phyloP scores from a whole-genome alignment of 1,284 basidiomycete species.

The Moesziomyces sp. region DNA sequence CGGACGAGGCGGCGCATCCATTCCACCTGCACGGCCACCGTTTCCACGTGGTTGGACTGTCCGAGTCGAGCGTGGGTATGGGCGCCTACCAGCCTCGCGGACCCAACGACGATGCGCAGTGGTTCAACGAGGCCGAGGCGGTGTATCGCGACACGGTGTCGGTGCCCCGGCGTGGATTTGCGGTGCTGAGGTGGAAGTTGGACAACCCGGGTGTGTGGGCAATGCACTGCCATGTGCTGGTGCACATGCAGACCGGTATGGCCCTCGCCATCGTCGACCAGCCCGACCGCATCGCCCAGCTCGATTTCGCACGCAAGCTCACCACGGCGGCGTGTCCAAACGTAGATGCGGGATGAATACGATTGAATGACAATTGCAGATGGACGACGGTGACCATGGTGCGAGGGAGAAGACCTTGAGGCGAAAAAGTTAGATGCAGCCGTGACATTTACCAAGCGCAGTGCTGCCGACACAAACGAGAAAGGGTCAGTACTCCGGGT shows the following conservation, averaged over 20 bases:
- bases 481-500: too few species aligned
- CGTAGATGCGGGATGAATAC: too few species aligned
- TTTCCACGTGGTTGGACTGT: constrained; percentile 68
- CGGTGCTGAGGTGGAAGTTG: constrained; percentile 29
- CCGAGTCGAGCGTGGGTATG: constrained; percentile 18
- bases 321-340: not conserved
- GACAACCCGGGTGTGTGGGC: constrained; percentile 51
- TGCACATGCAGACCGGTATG: constrained; percentile 42
- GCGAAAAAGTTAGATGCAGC: too few species aligned
- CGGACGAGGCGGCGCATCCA: constrained; percentile 70
- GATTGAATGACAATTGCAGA: too few species aligned
- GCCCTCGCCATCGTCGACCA: constrained; percentile 42
- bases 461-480: too few species aligned
- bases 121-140: not conserved
- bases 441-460: too few species aligned
- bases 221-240: constrained; percentile 47
- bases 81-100: too few species aligned
- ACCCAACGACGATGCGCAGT: too few species aligned
- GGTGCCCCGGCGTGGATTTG: constrained; percentile 38
- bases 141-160: constrained; percentile 38
- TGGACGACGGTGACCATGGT: too few species aligned
- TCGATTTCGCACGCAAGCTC: not conserved
- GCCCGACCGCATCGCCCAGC: constrained; percentile 4
- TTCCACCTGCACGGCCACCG: constrained; percentile 70
- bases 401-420: too few species aligned